These are phyloP conservation scores for Beta corolliflora DNA, from an alignment of 179 eudicot genomes.

Conservation along the genomic window DNA sequence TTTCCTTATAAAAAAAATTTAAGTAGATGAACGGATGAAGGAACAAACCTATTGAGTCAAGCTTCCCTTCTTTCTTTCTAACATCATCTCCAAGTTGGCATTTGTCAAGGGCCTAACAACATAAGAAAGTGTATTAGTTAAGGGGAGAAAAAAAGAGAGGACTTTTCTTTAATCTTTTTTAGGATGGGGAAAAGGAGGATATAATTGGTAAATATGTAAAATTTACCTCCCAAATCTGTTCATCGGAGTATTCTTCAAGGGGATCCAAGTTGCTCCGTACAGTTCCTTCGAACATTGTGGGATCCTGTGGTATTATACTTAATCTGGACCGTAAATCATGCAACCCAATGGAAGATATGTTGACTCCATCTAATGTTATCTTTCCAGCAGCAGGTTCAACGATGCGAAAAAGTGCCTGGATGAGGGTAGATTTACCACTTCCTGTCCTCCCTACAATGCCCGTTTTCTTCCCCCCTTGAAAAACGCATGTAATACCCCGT, in stretches of 20 bases:
- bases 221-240: slow-evolving; percentile 65
- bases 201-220: neutral
- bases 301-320: slow-evolving; percentile 75
- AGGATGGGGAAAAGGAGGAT: too few species aligned
- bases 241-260: slow-evolving; percentile 62
- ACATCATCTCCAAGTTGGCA: slow-evolving; percentile 74
- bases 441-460: slow-evolving; percentile 75
- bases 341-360: slow-evolving; percentile 55
- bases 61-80: slow-evolving; percentile 56
- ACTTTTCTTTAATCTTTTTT: too few species aligned
- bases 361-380: slow-evolving; percentile 50
- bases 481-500: slow-evolving; percentile 67
- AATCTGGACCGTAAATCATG: slow-evolving; percentile 66
- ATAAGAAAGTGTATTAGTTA: slow-evolving; percentile 10
- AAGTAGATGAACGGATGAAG: neutral
- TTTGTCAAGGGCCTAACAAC: slow-evolving; percentile 56
- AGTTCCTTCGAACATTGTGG: slow-evolving; percentile 80
- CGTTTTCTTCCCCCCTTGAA: slow-evolving; percentile 55
- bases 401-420: slow-evolving; percentile 60
- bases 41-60: slow-evolving; percentile 56
- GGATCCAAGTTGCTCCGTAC: slow-evolving; percentile 68
- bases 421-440: slow-evolving; percentile 68
- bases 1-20: neutral
- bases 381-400: slow-evolving; percentile 55
- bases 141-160: neutral